Conservation (phyloP, 768 basidiomycete genomes). For the Crepidotus variabilis region DNA sequence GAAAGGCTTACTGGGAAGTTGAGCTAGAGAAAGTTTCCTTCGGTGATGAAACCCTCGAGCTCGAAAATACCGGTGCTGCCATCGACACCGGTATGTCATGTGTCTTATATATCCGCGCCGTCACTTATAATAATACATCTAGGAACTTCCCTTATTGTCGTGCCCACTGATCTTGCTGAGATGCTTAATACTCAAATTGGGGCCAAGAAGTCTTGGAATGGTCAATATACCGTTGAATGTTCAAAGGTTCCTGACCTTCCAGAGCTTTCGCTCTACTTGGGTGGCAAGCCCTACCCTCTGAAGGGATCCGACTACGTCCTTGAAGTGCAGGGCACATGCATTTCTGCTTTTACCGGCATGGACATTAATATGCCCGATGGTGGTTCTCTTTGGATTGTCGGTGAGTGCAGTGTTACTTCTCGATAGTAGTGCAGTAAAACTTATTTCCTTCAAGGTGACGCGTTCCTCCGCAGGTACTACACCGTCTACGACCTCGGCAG, state of each 20-base stretch:
- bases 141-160: constrained; percentile 92
- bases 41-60: constrained; percentile 82
- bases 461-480: constrained; percentile 88
- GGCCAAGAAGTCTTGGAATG: constrained; percentile 92
- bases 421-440: neutral
- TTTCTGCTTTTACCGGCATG: constrained; percentile 89
- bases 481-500: constrained; percentile 84
- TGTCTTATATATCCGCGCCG: neutral
- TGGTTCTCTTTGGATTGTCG: constrained; percentile 85
- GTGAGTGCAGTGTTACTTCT: constrained; percentile 39
- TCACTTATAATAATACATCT: constrained; percentile 9
- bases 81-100: constrained; percentile 71
- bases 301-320: constrained; percentile 87
- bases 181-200: constrained; percentile 97
- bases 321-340: constrained; percentile 87
- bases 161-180: constrained; percentile 94
- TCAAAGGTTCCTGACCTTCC: constrained; percentile 80
- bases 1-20: constrained; percentile 98
- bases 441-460: constrained; percentile 52
- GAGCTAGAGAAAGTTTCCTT: constrained; percentile 86
- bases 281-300: constrained; percentile 74
- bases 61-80: constrained; percentile 91
- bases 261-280: constrained; percentile 79
- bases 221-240: constrained; percentile 92
- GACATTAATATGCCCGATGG: constrained; percentile 84